Percentiles rank a stretch among this genome's conserved stretches.
Evolutionary conservation across 495 filamentous ascomycete genomes (phyloP).

Genomic region (Poronia punctata): DNA sequence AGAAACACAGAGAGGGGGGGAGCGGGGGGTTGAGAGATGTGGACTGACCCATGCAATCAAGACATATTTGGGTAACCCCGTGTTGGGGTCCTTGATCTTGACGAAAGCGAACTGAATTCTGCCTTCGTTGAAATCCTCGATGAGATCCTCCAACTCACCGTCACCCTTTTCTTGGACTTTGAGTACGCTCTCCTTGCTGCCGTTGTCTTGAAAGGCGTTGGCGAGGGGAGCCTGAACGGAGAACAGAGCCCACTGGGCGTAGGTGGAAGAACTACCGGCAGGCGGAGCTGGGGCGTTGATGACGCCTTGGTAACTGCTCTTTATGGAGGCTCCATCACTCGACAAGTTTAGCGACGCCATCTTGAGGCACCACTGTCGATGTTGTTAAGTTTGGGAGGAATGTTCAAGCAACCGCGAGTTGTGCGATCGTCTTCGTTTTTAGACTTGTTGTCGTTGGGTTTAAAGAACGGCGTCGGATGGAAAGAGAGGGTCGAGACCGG

Average conservation of each 20-base stretch:
- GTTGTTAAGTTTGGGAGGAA: not conserved
- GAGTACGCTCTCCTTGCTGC: slow-evolving; percentile 83
- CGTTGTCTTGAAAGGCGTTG: slow-evolving; percentile 82
- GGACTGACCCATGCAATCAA: slow-evolving; percentile 73
- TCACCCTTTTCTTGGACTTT: slow-evolving; percentile 93
- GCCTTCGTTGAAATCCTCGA: slow-evolving; percentile 96
- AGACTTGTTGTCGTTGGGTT: too few species aligned
- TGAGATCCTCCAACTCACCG: slow-evolving; percentile 87
- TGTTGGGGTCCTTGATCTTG: slow-evolving; percentile 93
- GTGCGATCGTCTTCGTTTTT: slow-evolving; percentile 1
- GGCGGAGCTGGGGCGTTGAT: slow-evolving; percentile 60
- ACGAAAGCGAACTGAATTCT: slow-evolving; percentile 94
- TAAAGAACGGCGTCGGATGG: too few species aligned
- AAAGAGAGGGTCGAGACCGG: too few species aligned
- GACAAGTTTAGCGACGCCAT: slow-evolving; percentile 95
- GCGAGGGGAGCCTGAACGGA: slow-evolving; percentile 83
- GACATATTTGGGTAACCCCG: slow-evolving; percentile 81
- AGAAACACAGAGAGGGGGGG: too few species aligned
- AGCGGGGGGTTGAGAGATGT: slow-evolving; percentile 22
- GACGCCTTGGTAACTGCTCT: slow-evolving; percentile 83
- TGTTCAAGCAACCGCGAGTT: not conserved
- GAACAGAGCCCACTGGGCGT: slow-evolving; percentile 79
- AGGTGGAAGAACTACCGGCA: slow-evolving; percentile 50
- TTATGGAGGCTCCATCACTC: slow-evolving; percentile 83
- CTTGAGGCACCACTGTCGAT: slow-evolving; percentile 11